These are phyloP conservation scores for Collariella sp. DNA, from an alignment of 495 filamentous ascomycete species.

Conservation along the genomic window DNA sequence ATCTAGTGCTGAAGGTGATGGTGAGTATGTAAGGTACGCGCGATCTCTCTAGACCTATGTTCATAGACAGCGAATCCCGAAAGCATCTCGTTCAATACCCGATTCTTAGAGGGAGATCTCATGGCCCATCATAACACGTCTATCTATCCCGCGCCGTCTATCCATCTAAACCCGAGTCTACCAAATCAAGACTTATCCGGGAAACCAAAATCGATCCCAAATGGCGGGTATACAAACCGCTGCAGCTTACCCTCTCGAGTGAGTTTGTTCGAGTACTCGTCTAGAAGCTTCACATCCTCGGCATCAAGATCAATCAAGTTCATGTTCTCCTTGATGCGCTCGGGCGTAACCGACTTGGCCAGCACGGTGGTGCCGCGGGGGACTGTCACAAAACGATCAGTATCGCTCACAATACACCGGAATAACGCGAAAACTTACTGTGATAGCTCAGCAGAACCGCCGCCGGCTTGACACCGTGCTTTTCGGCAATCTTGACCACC, in stretches of 20 bases:
- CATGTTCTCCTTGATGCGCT: conserved; percentile 65
- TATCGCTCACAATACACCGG: not conserved
- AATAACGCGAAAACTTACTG: conserved; percentile 36
- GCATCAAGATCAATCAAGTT: conserved; percentile 59
- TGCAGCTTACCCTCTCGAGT: conserved; percentile 51
- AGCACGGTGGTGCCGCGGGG: conserved; percentile 65
- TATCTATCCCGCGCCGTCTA: not conserved
- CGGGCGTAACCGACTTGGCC: conserved; percentile 68
- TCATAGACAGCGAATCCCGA: no score
- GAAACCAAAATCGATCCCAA: conserved; percentile 70
- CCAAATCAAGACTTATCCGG: conserved; percentile 51
- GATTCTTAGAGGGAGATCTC: no score
- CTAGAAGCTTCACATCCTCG: conserved; percentile 56
- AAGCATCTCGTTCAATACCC: no score
- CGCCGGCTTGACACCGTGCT: conserved; percentile 53
- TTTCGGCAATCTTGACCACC: conserved; percentile 60
- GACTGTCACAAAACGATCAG: conserved; percentile 36
- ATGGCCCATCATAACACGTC: not conserved
- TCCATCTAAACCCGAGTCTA: not conserved
- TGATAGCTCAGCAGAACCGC: conserved; percentile 69
- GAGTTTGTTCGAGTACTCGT: conserved; percentile 50
- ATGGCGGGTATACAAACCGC: conserved; percentile 71
- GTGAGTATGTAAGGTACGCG: conserved; percentile 33
- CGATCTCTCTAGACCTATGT: not conserved
- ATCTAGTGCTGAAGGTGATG: conserved; percentile 48